Conservation (phyloP, 179 eudicot species). For the Patellifolia procumbens region DNA sequence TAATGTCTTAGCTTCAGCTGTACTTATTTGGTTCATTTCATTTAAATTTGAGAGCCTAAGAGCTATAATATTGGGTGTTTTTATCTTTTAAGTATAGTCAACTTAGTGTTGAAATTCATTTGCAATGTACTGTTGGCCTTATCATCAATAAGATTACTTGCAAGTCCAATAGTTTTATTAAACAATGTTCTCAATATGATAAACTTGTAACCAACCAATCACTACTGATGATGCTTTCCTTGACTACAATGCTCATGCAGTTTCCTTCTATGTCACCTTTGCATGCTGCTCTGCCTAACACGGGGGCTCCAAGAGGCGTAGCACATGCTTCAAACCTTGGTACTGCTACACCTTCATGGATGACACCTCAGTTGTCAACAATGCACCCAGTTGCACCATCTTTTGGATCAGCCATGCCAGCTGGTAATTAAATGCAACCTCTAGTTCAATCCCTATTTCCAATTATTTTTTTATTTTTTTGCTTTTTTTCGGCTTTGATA, state of each 20-base stretch:
- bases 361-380: slow-evolving; percentile 46
- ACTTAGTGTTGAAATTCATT: no score
- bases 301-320: slow-evolving; percentile 47
- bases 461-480: no score
- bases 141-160: no score
- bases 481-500: no score
- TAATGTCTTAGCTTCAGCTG: neutral
- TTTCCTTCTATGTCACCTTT: slow-evolving; percentile 72
- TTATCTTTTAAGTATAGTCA: no score
- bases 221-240: no score
- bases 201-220: no score
- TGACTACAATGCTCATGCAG: slow-evolving; percentile 35
- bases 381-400: slow-evolving; percentile 51
- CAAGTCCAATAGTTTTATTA: no score
- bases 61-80: no score
- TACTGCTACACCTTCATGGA: slow-evolving; percentile 41
- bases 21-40: neutral
- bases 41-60: no score
- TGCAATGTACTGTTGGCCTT: no score
- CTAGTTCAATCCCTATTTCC: neutral
- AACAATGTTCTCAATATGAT: no score
- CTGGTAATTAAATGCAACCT: slow-evolving; percentile 27
- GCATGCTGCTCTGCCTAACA: slow-evolving; percentile 64
- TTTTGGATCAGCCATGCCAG: slow-evolving; percentile 47
- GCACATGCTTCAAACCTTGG: slow-evolving; percentile 45